Percentiles rank a stretch among this genome's conserved stretches.
Evolutionary conservation across 129 eudicot genomes (phyloP).

Genomic region (Tanacetum coccineum): DNA sequence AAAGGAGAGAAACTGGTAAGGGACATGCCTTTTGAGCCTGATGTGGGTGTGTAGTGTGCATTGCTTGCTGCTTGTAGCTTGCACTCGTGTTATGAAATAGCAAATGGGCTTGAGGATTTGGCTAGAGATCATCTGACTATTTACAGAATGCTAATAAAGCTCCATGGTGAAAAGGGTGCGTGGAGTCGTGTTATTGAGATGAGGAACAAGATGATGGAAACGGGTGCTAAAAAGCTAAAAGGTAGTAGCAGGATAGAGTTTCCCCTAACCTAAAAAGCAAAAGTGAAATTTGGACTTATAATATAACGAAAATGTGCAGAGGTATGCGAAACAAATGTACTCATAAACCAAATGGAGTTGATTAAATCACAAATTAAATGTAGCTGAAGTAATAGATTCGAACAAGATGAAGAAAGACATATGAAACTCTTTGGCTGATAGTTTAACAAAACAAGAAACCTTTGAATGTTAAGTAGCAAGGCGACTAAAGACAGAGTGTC

Average conservation of each 20-base stretch:
- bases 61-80: conserved; percentile 67
- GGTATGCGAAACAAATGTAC: not conserved
- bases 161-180: conserved; percentile 57
- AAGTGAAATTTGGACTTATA: not conserved
- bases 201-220: conserved; percentile 39
- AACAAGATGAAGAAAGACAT: too few species aligned
- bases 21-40: conserved; percentile 76
- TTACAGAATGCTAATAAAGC: conserved; percentile 45
- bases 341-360: not conserved
- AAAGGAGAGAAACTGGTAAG: conserved; percentile 54
- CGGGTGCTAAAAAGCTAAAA: conserved; percentile 47
- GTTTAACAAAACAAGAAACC: too few species aligned
- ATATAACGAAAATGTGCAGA: too few species aligned
- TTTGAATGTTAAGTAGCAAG: too few species aligned
- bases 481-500: too few species aligned
- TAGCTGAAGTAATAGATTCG: too few species aligned
- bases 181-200: conserved; percentile 42
- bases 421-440: too few species aligned
- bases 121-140: conserved; percentile 53
- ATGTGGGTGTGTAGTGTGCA: conserved; percentile 88
- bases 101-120: conserved; percentile 42
- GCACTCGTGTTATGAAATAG: conserved; percentile 50
- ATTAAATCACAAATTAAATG: too few species aligned
- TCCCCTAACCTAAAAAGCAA: not conserved
- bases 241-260: conserved; percentile 34